Evolutionary conservation across 1,284 basidiomycete species (phyloP), one percentile per base, ranked within the genome.

Genomic region (Phellinidium pouzarii): DNA sequence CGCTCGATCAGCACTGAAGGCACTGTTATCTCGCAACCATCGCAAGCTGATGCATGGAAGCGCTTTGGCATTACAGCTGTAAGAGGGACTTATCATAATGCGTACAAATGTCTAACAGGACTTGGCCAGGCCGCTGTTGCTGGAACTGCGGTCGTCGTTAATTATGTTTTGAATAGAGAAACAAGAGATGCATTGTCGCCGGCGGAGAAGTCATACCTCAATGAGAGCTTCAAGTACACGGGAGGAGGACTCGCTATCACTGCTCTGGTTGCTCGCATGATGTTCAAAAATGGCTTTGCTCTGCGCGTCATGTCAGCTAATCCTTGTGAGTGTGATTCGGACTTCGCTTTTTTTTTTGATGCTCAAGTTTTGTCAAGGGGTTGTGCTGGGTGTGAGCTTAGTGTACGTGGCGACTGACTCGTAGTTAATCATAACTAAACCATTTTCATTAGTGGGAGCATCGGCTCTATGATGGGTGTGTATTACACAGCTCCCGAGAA

Each of bases 171-270:
- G 59, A 92, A 92, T 62, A 75, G 88, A 56, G 87, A 91, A 59
- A 90, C 87, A 0, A 72, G 87, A 38, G 87, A 87, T 51, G 68
- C 76, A 1, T 71, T 91, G 25, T 77, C 79, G 23, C 52, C 66
- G 0, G 72, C 72, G 0, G 88, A 91, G 65, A 78, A 74, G 54
- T 76, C 75, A 7, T 84, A 90, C 64, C 72, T 94, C n/a, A 79
- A 94, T 63, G 79, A 82, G 46, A 88, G 82, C 49, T 94, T 94
- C 75, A 81, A 79, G 62, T 94, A 92, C 62, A 91, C 91, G 6
- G 91, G 86, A 19, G 87, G 77, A 49, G 91, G 92, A 4, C 77
- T 94, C 20, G 75, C 75, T 2, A 66, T 91, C 23, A 92, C 90
- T 1, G 91, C 88, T 1, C 66, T 83, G 17, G 82, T 80, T n/a